Evolutionary conservation across 257 asterid genomes (phyloP), one percentile per base, ranked within the genome.

Genomic region (Linaria vulgaris): DNA sequence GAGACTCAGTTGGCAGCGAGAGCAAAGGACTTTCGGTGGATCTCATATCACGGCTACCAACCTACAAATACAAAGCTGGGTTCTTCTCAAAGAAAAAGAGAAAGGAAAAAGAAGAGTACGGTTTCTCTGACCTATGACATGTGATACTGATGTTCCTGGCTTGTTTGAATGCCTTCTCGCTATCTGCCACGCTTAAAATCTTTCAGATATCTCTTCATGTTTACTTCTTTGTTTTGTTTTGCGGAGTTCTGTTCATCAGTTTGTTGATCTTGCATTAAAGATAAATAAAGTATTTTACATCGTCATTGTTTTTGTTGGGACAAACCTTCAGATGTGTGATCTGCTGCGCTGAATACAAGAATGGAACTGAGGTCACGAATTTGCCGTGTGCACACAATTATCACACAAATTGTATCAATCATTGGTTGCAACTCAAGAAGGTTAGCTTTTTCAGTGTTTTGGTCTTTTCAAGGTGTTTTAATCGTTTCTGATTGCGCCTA

Each of bases 381-480:
- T 79, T 92, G 82, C 99, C 97, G 45, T 92, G 99, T 59, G 82
- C 87, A 4, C 99, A 92, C 76, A 83, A 75, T 60, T 92, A 86
- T 73, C 99, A 92, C 72, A 79, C 88, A 12, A 63, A 69, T 20
- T 92, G 99, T 68, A 89, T 92, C 71, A 72, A 51, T 3, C 85
- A 77, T 31, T 89, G 99, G 97, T 72, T 92, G 76, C 80, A 78
- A 60, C 81, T 71, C 60, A 87, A 74, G 22, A 89, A 86, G 90
- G 98, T 88, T 66, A 68, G 56, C 49, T 20, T 47, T 44, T 17
- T 56, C 48, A 39, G 10, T 25, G 1, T 21, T 47, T 17, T 9
- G 6, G 13, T 6, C 47, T 7, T 59, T 60, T 6, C 15, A 22
- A 37, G 38, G 21, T 62, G 16, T 25, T 30, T 12, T 24, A 24